These are phyloP conservation scores for Parvularia atlantis DNA, from an alignment of 78 protist species.

Conservation along the genomic window DNA sequence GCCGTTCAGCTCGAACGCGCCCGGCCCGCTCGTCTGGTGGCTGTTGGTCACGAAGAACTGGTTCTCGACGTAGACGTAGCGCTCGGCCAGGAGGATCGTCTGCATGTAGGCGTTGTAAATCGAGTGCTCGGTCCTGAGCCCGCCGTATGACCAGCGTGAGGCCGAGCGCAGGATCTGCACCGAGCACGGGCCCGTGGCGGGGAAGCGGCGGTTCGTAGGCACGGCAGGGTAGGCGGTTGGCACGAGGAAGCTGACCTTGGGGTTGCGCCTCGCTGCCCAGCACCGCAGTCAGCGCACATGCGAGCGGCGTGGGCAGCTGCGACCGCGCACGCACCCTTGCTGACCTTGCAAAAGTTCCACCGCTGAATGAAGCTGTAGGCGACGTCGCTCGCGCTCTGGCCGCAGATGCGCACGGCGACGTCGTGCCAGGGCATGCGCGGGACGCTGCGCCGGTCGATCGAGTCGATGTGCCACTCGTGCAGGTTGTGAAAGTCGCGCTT, in stretches of 20 bases:
- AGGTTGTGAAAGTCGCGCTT: slow-evolving; percentile 3
- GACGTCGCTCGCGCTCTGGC: slow-evolving; percentile 64
- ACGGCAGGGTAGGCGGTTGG: too few species aligned
- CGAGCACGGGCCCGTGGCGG: too few species aligned
- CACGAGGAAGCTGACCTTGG: too few species aligned
- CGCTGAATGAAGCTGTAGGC: slow-evolving; percentile 69
- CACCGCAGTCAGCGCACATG: too few species aligned
- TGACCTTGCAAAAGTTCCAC: slow-evolving; percentile 28
- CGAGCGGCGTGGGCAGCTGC: too few species aligned
- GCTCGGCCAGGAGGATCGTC: slow-evolving; percentile 51
- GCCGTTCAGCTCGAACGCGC: too few species aligned
- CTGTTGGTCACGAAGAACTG: slow-evolving; percentile 31
- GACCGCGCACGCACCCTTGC: neutral
- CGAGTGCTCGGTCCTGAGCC: slow-evolving; percentile 25
- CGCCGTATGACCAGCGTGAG: too few species aligned
- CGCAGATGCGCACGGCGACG: slow-evolving; percentile 42
- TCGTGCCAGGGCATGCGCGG: slow-evolving; percentile 92
- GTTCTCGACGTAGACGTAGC: slow-evolving; percentile 71
- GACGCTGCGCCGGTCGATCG: slow-evolving; percentile 10
- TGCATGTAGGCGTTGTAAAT: slow-evolving; percentile 58
- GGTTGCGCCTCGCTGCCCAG: too few species aligned
- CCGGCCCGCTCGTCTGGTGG: too few species aligned
- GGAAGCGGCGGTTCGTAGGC: too few species aligned
- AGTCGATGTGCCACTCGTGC: neutral
- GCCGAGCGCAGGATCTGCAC: too few species aligned